Evolutionary conservation across 2,329 filamentous ascomycete species (phyloP).

Genomic region (Xenoacremonium recifei): DNA sequence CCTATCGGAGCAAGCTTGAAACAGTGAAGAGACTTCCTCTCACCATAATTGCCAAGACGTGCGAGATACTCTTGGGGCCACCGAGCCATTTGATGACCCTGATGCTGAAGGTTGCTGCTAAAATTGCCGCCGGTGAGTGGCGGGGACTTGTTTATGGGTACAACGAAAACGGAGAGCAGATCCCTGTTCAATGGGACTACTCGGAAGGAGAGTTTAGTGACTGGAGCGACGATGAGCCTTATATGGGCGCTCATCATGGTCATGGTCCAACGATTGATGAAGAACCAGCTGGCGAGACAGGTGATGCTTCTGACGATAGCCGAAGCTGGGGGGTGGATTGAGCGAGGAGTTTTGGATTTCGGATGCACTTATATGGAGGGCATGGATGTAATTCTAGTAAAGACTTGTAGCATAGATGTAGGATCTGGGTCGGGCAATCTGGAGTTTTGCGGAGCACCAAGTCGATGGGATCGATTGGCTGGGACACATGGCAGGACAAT

Average conservation of each 20-base stretch:
- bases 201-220: conserved; percentile 55
- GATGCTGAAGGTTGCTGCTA: conserved; percentile 78
- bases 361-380: background rate
- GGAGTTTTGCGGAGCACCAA: no score
- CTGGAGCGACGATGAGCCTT: conserved; percentile 54
- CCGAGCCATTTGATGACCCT: conserved; percentile 74
- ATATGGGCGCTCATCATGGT: conserved; percentile 11
- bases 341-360: conserved; percentile 1
- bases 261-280: conserved; percentile 6
- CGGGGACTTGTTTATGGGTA: conserved; percentile 57
- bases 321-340: conserved; percentile 25
- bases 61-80: conserved; percentile 74
- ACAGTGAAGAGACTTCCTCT: conserved; percentile 30
- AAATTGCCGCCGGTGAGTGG: conserved; percentile 66
- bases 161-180: conserved; percentile 51
- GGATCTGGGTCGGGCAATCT: background rate
- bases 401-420: background rate
- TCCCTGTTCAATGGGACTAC: conserved; percentile 62
- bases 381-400: background rate
- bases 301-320: conserved; percentile 22
- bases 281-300: conserved; percentile 8
- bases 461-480: no score
- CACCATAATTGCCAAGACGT: conserved; percentile 73
- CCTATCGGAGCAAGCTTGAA: conserved; percentile 20
- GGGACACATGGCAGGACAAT: no score